A percentile compares a stretch with the other conserved stretches of the same genome.
phyloP scores from a whole-genome alignment of 768 basidiomycete genomes.

The Mrakia blollopis region DNA sequence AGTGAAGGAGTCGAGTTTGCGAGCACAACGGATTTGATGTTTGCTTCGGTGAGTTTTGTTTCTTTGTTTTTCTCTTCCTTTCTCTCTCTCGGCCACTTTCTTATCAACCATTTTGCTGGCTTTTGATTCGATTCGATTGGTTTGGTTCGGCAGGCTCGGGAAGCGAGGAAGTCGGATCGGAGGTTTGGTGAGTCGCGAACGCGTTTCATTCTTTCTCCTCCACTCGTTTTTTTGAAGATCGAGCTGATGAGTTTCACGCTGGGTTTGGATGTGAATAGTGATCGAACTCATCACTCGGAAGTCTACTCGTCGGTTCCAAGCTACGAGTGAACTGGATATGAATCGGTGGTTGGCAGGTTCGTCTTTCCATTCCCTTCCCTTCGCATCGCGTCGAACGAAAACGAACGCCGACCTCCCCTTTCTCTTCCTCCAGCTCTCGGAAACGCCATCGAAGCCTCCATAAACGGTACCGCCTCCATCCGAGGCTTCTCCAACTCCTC shows the following conservation, averaged over 20 bases:
- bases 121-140: not conserved
- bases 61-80: not conserved
- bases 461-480: constrained; percentile 30
- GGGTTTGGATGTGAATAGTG: not conserved
- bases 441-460: constrained; percentile 17
- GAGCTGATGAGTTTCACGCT: too few relatives aligned
- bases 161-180: constrained; percentile 27
- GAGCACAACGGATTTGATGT: constrained; percentile 27
- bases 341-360: constrained; percentile 27
- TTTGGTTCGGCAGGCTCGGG: constrained; percentile 15
- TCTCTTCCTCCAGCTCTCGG: not conserved
- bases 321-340: constrained; percentile 30
- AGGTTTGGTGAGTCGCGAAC: constrained; percentile 29
- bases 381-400: too few relatives aligned
- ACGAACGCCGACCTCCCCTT: not conserved
- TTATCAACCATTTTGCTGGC: too few relatives aligned
- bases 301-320: constrained; percentile 27
- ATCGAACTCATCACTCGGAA: constrained; percentile 30
- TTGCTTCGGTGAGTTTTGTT: constrained; percentile 18
- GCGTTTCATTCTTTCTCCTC: not conserved
- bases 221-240: too few relatives aligned
- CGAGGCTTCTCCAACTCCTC: constrained; percentile 9
- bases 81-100: too few relatives aligned
- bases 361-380: too few relatives aligned
- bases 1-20: constrained; percentile 12